phyloP scores from a whole-genome alignment of 129 eudicot species.

The Artemisia argyi region DNA sequence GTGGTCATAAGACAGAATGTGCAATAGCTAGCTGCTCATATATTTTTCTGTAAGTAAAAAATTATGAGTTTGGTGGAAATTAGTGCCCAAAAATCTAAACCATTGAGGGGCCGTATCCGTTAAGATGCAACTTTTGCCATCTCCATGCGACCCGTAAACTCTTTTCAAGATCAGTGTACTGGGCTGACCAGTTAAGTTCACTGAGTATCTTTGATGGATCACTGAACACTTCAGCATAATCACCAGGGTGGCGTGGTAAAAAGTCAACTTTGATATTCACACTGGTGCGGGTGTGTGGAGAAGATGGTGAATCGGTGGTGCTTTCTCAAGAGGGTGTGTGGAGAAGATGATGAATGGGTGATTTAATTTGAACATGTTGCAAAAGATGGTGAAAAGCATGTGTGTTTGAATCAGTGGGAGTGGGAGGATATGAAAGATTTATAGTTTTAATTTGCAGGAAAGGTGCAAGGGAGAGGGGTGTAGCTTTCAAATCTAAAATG shows the following conservation, averaged over 20 bases:
- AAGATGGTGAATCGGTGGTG: too few relatives aligned
- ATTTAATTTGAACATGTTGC: too few relatives aligned
- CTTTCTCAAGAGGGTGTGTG: too few relatives aligned
- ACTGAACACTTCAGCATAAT: slow-evolving; percentile 88
- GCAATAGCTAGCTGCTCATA: neutral
- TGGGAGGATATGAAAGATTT: too few relatives aligned
- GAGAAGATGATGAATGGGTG: slow-evolving; percentile 21
- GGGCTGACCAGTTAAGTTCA: slow-evolving; percentile 75
- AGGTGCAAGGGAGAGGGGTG: too few relatives aligned
- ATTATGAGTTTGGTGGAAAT: neutral
- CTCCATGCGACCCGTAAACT: slow-evolving; percentile 75
- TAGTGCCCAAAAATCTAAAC: slow-evolving; percentile 6
- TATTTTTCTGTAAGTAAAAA: slow-evolving; percentile 1
- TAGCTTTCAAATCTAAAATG: too few relatives aligned
- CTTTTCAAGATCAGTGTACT: slow-evolving; percentile 58
- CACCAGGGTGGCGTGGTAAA: slow-evolving; percentile 76
- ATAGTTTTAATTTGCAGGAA: too few relatives aligned
- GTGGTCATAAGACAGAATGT: neutral
- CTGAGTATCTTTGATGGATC: slow-evolving; percentile 74
- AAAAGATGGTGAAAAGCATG: too few relatives aligned
- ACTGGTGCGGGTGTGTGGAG: too few relatives aligned
- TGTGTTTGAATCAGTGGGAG: too few relatives aligned
- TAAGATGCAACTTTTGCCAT: slow-evolving; percentile 76
- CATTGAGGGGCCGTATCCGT: slow-evolving; percentile 37
- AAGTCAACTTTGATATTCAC: slow-evolving; percentile 68